Base-by-base conservation (phyloP, 768 basidiomycete genomes). In the Asterophora lycoperdoides region DNA sequence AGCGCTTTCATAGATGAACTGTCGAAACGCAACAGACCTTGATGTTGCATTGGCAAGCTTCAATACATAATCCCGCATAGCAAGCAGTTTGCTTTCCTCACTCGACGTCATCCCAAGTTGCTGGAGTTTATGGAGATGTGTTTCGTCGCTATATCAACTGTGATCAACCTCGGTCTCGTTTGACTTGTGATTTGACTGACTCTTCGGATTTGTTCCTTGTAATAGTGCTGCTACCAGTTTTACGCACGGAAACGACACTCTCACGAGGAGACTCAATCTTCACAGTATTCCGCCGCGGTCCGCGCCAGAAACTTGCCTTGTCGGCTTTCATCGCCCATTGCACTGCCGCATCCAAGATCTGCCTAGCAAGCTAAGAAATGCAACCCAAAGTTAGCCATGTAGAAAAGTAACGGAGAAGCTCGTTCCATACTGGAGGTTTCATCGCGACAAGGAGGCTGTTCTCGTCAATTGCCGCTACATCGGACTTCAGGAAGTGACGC, bases 271-370 rank as follows among this genome's bases (percentile, higher is more conserved):
- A 84, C 53, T 90, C 87, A 0, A 70, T 52, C 63, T 80, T 88
- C 17, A 68, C 59, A 10, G 60, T 58, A 7, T 64, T 60, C 26
- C 79, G 70, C 29, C 78, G 71, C 15, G 76, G 73, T 5, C 73
- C 73, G 53, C 77, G 75, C 93, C 93, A 94, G 62, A 92, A 95
- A 8, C 76, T 75, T 0, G 83, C 80, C 56, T 85, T 86, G 18
- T 92, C 86, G 1, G 84, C 76, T 57, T 83, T 89, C 77, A 86
- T 84, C 0, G 94, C 93, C 89, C 94, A 96, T 36, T 83, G 75
- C 14, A 93, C 77, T 0, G 91, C 86, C 0, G 89, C 83, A 54
- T 94, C 90, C 48, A 95, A 83, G 26, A 94, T 82, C 42, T 84
- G 79, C 37, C 94, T 73, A 17, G 71, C 61, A 36, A 75, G 63